Conservation (phyloP, 352 stramenopile species). For the Phytophthora megakarya region DNA sequence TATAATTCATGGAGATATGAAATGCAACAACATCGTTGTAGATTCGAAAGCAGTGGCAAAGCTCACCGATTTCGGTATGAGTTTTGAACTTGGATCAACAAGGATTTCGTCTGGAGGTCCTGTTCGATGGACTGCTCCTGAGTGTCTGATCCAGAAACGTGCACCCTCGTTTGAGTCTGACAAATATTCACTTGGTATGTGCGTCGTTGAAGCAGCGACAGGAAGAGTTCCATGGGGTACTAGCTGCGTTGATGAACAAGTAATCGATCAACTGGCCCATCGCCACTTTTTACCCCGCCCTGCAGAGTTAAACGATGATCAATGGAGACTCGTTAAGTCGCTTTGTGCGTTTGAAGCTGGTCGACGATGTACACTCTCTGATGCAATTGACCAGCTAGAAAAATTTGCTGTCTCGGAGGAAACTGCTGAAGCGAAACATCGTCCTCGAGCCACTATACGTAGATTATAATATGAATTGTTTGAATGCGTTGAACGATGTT, state of each 20-base stretch:
- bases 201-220: slow-evolving; percentile 14
- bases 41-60: not conserved
- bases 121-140: not conserved
- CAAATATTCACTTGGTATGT: slow-evolving; percentile 9
- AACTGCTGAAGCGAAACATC: not conserved
- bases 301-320: not conserved
- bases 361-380: not conserved
- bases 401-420: not conserved
- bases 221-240: slow-evolving; percentile 3
- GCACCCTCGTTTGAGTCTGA: not conserved
- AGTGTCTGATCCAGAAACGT: not conserved
- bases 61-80: not conserved
- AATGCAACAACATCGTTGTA: not conserved
- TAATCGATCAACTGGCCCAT: not conserved
- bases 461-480: no score
- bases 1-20: not conserved
- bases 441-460: no score
- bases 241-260: not conserved
- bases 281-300: not conserved
- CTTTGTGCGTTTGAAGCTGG: slow-evolving; percentile 4
- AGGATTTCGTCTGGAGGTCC: not conserved
- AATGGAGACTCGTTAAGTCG: not conserved
- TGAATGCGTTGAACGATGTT: no score
- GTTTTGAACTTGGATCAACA: not conserved
- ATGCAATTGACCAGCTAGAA: not conserved